Conservation (phyloP, 2,329 filamentous ascomycete genomes). For the Colletotrichum camelliae region DNA sequence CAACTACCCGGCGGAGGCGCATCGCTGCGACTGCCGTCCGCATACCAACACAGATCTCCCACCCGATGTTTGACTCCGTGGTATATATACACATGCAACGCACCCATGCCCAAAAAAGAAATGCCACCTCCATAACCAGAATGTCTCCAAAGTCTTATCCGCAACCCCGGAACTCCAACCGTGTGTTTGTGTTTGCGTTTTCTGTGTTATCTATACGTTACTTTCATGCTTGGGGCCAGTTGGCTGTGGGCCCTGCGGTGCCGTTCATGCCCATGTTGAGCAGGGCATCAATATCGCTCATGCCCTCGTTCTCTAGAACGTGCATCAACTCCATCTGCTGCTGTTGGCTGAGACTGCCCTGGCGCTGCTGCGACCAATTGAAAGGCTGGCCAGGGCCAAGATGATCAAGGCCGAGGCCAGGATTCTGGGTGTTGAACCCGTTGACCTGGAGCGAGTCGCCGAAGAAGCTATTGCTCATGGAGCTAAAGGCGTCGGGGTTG, state of each 20-base stretch:
- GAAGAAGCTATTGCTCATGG: slow-evolving; percentile 47
- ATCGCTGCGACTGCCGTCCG: not conserved
- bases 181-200: not conserved
- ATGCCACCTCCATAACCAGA: not conserved
- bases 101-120: not conserved
- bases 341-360: slow-evolving; percentile 76
- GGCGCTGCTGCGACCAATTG: slow-evolving; percentile 52
- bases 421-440: slow-evolving; percentile 14
- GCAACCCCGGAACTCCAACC: not conserved
- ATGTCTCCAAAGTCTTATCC: not conserved
- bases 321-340: slow-evolving; percentile 87
- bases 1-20: not conserved
- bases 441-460: slow-evolving; percentile 32
- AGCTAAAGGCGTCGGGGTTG: slow-evolving; percentile 55
- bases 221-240: slow-evolving; percentile 6
- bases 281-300: slow-evolving; percentile 66
- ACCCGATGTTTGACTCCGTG: slow-evolving; percentile 3
- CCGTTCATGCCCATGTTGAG: slow-evolving; percentile 44
- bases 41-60: not conserved
- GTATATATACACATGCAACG: not conserved
- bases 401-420: slow-evolving; percentile 34
- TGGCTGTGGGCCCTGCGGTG: not conserved
- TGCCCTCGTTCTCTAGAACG: slow-evolving; percentile 73
- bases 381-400: slow-evolving; percentile 28
- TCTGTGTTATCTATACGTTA: not conserved